These are phyloP conservation scores for Pseudomicrostroma phylloplanum DNA, from an alignment of 1,284 basidiomycete species.

Conservation along the genomic window DNA sequence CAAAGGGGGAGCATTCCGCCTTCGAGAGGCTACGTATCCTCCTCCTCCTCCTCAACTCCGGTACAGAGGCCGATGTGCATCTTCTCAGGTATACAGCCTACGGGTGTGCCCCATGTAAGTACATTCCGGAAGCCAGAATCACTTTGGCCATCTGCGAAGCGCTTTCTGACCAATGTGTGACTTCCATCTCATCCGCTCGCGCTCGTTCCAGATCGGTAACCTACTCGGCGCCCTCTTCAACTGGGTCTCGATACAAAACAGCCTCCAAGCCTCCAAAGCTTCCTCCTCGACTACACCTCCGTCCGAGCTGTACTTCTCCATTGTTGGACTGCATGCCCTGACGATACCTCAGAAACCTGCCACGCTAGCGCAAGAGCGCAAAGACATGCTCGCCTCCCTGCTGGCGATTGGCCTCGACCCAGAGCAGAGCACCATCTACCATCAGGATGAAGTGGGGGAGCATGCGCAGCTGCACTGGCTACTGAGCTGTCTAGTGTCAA, in stretches of 20 bases:
- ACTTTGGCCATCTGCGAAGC: no score
- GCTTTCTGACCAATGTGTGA: no score
- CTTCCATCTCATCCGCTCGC: no score
- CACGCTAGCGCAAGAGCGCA: conserved; percentile 49
- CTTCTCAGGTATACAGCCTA: conserved; percentile 77
- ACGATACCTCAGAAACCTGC: conserved; percentile 52
- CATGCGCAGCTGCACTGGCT: conserved; percentile 91
- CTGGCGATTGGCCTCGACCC: conserved; percentile 81
- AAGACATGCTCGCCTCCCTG: conserved; percentile 74
- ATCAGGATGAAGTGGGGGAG: conserved; percentile 78
- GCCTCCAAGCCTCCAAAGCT: not conserved
- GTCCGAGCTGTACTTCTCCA: conserved; percentile 61
- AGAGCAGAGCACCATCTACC: conserved; percentile 68
- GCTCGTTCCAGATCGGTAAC: conserved; percentile 69
- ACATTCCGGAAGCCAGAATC: no score
- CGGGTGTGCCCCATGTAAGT: conserved; percentile 61
- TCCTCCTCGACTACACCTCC: not conserved
- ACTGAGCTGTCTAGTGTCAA: conserved; percentile 72
- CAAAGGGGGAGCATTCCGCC: no score
- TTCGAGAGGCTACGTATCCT: no score
- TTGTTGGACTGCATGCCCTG: conserved; percentile 62
- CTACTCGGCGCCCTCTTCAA: conserved; percentile 82
- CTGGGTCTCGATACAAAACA: conserved; percentile 74
- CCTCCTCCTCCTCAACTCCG: no score
- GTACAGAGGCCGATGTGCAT: conserved; percentile 46